A percentile compares a stretch with the other conserved stretches of the same genome.
These are phyloP conservation scores for Nicotiana paniculata DNA, from an alignment of 257 asterid genomes.

Conservation along the genomic window DNA sequence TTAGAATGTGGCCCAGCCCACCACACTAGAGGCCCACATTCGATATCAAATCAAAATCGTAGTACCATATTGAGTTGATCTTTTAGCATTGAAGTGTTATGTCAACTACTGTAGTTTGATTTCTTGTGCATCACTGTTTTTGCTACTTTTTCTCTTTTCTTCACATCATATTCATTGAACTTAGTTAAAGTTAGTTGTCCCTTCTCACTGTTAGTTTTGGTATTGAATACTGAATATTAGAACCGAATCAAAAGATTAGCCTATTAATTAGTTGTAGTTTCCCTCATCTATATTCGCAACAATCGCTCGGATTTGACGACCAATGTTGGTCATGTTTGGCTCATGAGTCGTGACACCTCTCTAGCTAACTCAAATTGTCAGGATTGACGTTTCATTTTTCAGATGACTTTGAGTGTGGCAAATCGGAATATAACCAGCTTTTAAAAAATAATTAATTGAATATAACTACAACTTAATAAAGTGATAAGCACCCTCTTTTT, in stretches of 20 bases:
- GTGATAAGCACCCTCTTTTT: no score
- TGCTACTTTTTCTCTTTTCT: not conserved
- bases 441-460: no score
- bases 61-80: slow-evolving; percentile 2
- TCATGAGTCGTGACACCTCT: no score
- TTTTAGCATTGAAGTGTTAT: not conserved
- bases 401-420: no score
- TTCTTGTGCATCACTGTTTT: not conserved
- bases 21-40: not conserved
- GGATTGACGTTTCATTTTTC: no score
- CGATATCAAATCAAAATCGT: not conserved
- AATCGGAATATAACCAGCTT: no score
- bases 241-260: not conserved
- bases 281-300: no score
- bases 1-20: not conserved
- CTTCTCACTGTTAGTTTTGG: not conserved
- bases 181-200: not conserved
- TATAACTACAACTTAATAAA: no score
- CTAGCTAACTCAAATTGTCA: no score
- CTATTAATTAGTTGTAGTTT: not conserved
- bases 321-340: no score
- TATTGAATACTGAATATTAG: no score
- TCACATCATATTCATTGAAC: slow-evolving; percentile 1
- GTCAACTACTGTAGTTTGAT: slow-evolving; percentile 4
- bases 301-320: no score